A percentile compares a stretch with the other conserved stretches of the same genome.
Evolutionary conservation across 768 basidiomycete genomes (phyloP).

Genomic region (Tulasnella sp.): DNA sequence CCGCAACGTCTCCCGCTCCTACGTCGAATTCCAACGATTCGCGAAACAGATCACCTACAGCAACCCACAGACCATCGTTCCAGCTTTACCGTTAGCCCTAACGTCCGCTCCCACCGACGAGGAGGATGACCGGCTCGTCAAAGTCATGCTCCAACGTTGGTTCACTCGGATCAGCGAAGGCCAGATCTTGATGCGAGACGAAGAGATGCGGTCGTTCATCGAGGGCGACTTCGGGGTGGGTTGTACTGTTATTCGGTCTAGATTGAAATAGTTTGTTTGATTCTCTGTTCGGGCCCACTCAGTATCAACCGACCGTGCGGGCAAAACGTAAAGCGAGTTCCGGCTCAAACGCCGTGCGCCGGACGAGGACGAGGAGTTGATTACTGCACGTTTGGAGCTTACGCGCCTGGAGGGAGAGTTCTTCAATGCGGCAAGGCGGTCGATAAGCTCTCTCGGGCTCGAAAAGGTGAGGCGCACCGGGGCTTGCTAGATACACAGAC

Average conservation of each 20-base stretch:
- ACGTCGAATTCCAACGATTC: slow-evolving; percentile 90
- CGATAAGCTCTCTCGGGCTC: slow-evolving; percentile 73
- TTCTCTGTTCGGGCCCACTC: too few relatives aligned
- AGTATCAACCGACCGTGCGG: slow-evolving; percentile 73
- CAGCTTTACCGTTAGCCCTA: slow-evolving; percentile 91
- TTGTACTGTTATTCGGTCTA: too few relatives aligned
- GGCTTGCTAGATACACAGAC: background rate
- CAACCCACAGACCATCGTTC: slow-evolving; percentile 94
- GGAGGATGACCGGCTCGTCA: slow-evolving; percentile 91
- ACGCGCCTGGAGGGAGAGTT: slow-evolving; percentile 90
- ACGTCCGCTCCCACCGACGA: slow-evolving; percentile 97
- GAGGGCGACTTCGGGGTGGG: slow-evolving; percentile 90
- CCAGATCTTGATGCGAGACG: slow-evolving; percentile 79
- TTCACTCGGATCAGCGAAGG: slow-evolving; percentile 90
- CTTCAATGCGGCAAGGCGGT: slow-evolving; percentile 90
- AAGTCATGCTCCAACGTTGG: slow-evolving; percentile 94
- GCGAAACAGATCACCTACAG: slow-evolving; percentile 83
- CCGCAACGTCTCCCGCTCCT: slow-evolving; percentile 91
- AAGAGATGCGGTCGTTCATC: slow-evolving; percentile 90
- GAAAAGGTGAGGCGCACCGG: slow-evolving; percentile 56
- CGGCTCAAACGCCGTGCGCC: slow-evolving; percentile 73
- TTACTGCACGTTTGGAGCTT: slow-evolving; percentile 83
- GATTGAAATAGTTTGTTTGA: too few relatives aligned
- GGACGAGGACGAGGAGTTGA: slow-evolving; percentile 92
- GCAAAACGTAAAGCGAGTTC: slow-evolving; percentile 67